Evolutionary conservation across 192 early-diverging fungal genomes (phyloP), one percentile per base, ranked within the genome.

Genomic region (Umbelopsis ramanniana): DNA sequence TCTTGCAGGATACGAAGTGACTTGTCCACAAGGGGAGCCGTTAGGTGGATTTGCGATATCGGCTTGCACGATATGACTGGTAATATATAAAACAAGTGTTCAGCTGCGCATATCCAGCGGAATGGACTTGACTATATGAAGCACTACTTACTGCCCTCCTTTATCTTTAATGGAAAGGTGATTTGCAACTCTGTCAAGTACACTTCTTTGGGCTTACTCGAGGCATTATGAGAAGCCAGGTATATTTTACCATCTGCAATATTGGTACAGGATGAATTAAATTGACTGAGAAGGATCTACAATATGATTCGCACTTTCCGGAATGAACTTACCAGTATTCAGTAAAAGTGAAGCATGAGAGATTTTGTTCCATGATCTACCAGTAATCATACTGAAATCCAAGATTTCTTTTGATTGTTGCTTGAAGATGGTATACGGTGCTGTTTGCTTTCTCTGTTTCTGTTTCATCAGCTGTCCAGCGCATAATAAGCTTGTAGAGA

Each of bases 321-420:
- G 14, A 15, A 15, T 26, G 0, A 21, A 21, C 46, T 55, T 77
- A 77, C 76, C 71, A 19, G 73, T 53, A n/a, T 74, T 47, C 12
- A 80, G 71, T 14, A 37, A 11, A 10, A 80, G 47, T 6, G 74
- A 67, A 11, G 79, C 79, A 74, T 80, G 79, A 0, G 79, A 80
- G 33, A 80, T 76, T 26, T 72, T 46, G 23, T 76, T 66, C 74
- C 79, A 76, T 14, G 43, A 17, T 74, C 79, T 4, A 72, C 60
- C 26, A 74, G 43, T 15, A 43, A 63, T 26, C 57, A 63, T 35
- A n/a, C 57, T 63, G 7, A 63, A 63, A 37, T 63, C 57, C 57
- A 63, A 63, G n/a, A 3, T 63, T 15, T 17, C 26, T n/a, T 63
- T 63, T 7, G 57, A 63, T 7, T 63, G 29, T 37, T 63, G 57